Percentiles rank a stretch among this genome's conserved stretches.
Conservation (phyloP, 176 grass and related monocot species). For the bread wheat (Triticum aestivum) region DNA sequence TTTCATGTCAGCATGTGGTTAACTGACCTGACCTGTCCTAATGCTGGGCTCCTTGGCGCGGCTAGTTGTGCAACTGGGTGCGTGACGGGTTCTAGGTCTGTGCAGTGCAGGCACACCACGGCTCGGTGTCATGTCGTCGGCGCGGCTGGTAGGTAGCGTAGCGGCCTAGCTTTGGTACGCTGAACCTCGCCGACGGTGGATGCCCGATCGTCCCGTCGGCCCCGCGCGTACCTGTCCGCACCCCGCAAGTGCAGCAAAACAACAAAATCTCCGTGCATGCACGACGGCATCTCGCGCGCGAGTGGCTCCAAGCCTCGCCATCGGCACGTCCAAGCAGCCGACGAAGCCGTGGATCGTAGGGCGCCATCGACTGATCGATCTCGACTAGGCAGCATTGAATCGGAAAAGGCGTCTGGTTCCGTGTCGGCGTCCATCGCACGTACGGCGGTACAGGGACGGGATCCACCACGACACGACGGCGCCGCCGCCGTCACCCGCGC, state of each 20-base stretch:
- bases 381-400: not conserved
- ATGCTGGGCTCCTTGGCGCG: too few relatives aligned
- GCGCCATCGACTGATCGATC: not conserved
- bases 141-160: not conserved
- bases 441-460: not conserved
- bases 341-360: constrained; percentile 25
- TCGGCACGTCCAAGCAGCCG: not conserved
- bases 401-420: constrained; percentile 1
- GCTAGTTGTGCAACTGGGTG: too few relatives aligned
- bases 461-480: too few relatives aligned
- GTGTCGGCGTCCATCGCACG: not conserved
- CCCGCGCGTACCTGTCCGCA: not conserved
- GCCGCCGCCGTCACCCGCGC: too few relatives aligned
- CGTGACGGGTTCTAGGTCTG: too few relatives aligned
- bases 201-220: too few relatives aligned
- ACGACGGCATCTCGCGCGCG: too few relatives aligned
- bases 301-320: not conserved
- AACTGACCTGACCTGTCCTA: not conserved
- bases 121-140: not conserved
- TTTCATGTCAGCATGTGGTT: not conserved
- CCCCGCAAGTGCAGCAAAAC: not conserved
- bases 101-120: too few relatives aligned
- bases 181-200: constrained; percentile 21
- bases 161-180: too few relatives aligned
- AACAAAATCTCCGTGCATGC: not conserved